These are phyloP conservation scores for Solanum bukasovii DNA, from an alignment of 257 asterid species.

Conservation along the genomic window DNA sequence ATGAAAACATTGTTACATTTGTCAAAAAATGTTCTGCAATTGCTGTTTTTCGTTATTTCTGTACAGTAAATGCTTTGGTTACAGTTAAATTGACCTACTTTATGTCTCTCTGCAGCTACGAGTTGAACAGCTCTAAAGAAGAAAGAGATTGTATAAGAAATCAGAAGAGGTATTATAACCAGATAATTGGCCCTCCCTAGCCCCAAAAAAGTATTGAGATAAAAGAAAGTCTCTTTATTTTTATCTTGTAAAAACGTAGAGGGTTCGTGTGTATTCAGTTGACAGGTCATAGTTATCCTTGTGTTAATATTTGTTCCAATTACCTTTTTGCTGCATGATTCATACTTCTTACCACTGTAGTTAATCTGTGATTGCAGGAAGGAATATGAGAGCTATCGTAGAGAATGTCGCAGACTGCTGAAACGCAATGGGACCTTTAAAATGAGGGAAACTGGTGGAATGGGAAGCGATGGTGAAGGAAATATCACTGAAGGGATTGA, in stretches of 20 bases:
- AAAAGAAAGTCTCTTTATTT: neutral
- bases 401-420: constrained; percentile 46
- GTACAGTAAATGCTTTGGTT: neutral
- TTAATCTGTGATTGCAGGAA: constrained; percentile 37
- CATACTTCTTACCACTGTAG: neutral
- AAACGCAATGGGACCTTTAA: constrained; percentile 24
- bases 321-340: neutral
- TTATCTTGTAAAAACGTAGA: neutral
- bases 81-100: neutral
- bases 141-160: constrained; percentile 56
- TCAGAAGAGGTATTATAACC: constrained; percentile 42
- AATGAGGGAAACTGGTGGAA: constrained; percentile 23
- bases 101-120: constrained; percentile 53
- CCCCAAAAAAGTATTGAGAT: neutral
- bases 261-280: neutral
- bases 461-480: constrained; percentile 25
- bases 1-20: neutral
- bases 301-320: neutral
- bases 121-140: constrained; percentile 56
- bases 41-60: neutral
- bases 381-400: constrained; percentile 71
- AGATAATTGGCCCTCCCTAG: neutral
- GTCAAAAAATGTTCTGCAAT: neutral
- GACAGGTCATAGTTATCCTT: neutral
- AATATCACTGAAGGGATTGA: constrained; percentile 30